Percentiles rank a stretch among this genome's conserved stretches.
Evolutionary conservation across 192 early-diverging fungal species (phyloP).

Genomic region (Coemansia sp.): DNA sequence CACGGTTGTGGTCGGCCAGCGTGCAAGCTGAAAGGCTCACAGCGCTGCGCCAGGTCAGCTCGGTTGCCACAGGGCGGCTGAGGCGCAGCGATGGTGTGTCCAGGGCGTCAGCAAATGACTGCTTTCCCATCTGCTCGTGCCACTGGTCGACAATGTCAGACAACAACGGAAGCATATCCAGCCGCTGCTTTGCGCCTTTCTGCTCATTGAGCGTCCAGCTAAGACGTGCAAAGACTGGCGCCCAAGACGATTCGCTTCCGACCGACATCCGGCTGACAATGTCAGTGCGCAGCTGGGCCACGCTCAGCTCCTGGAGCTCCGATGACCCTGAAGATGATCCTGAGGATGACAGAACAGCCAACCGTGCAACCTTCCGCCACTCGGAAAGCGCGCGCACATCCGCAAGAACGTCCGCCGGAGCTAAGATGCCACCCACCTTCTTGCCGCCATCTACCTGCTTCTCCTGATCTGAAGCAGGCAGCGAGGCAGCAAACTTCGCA

Average conservation of each 20-base stretch:
- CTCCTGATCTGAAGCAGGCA: not conserved
- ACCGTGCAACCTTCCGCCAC: constrained; percentile 19
- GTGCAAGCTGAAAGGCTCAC: constrained; percentile 14
- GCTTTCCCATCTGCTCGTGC: constrained; percentile 11
- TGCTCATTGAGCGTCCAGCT: constrained; percentile 34
- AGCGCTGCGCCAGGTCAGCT: constrained; percentile 29
- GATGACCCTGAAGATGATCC: not conserved
- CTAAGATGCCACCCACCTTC: not conserved
- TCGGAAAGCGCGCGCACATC: constrained; percentile 13
- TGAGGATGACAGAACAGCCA: constrained; percentile 6
- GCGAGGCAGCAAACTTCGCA: constrained; percentile 11
- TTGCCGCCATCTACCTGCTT: not conserved
- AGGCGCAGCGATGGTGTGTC: constrained; percentile 15
- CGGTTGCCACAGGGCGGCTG: constrained; percentile 31
- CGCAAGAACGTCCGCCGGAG: constrained; percentile 28
- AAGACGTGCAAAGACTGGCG: constrained; percentile 30
- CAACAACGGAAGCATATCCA: constrained; percentile 18
- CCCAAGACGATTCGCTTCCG: constrained; percentile 22
- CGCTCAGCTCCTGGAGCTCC: not conserved
- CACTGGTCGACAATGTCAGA: constrained; percentile 27
- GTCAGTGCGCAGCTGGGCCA: not conserved
- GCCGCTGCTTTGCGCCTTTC: not conserved
- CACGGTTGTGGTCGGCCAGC: constrained; percentile 6
- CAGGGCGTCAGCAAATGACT: not conserved
- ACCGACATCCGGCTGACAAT: not conserved